These are phyloP conservation scores for Ophiostoma novo-ulmi DNA, from an alignment of 2,329 filamentous ascomycete genomes.

Conservation along the genomic window DNA sequence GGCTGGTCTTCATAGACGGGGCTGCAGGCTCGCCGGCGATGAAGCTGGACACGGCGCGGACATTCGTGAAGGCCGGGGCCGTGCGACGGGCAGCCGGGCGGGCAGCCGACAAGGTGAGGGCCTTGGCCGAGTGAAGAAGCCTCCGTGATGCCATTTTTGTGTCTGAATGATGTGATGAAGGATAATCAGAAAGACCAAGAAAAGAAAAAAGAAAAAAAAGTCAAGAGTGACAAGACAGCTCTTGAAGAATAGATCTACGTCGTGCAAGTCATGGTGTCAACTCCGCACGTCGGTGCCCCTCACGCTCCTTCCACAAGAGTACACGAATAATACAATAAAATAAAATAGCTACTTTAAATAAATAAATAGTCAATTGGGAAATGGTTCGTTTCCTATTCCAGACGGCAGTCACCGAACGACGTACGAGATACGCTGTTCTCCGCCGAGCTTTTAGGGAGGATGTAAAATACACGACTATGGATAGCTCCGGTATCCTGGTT, in stretches of 20 bases:
- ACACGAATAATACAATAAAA: background rate
- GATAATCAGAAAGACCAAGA: background rate
- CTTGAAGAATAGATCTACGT: background rate
- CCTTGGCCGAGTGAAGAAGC: constrained; percentile 16
- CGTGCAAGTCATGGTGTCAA: background rate
- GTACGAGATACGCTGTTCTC: constrained; percentile 7
- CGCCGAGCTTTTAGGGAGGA: background rate
- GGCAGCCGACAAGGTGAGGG: background rate
- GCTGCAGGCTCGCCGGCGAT: constrained; percentile 43
- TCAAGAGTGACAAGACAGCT: background rate
- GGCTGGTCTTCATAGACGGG: constrained; percentile 53
- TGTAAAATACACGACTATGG: background rate
- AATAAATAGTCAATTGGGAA: background rate
- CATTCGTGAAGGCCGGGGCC: background rate
- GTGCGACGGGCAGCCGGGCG: background rate
- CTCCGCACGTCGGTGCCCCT: constrained; percentile 13
- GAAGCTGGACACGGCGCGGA: constrained; percentile 17
- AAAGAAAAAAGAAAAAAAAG: background rate
- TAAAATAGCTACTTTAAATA: constrained; percentile 3
- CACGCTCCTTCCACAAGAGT: background rate
- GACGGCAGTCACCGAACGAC: background rate
- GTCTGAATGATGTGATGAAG: background rate
- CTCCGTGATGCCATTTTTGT: constrained; percentile 19
- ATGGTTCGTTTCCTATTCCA: background rate
- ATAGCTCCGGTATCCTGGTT: background rate